Percentiles rank a stretch among this genome's conserved stretches.
phyloP scores from a whole-genome alignment of 1,139 yeast genomes.

The Yamadazyma aaseri region DNA sequence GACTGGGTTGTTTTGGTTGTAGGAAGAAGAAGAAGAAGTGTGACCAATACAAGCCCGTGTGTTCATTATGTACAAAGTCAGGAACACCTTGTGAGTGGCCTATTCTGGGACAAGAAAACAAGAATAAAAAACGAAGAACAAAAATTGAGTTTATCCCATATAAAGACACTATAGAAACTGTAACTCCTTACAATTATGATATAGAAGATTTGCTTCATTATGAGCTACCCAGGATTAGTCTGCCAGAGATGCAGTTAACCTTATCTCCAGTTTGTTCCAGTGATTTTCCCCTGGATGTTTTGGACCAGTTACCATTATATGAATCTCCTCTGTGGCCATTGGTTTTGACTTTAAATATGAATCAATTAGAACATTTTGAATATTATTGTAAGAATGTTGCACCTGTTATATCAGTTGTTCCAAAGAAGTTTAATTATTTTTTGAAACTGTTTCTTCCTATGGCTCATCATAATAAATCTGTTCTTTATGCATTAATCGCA shows the following conservation, averaged over 20 bases:
- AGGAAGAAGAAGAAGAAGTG: conserved; percentile 23
- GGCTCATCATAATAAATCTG: conserved; percentile 27
- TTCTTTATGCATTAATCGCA: conserved; percentile 26
- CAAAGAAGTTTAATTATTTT: conserved; percentile 29
- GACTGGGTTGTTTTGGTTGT: conserved; percentile 18
- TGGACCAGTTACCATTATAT: conserved; percentile 2
- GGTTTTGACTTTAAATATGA: conserved; percentile 16
- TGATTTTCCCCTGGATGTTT: neutral
- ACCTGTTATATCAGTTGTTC: conserved; percentile 28
- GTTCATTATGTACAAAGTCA: conserved; percentile 19
- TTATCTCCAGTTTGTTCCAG: neutral
- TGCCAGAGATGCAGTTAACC: too few species aligned
- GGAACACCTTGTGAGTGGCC: conserved; percentile 11
- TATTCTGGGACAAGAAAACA: conserved; percentile 6
- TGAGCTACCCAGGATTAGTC: neutral
- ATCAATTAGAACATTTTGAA: conserved; percentile 24
- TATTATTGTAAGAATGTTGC: conserved; percentile 27
- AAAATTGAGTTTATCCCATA: conserved; percentile 4
- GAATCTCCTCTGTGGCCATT: conserved; percentile 12
- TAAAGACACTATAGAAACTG: neutral
- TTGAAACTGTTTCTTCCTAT: conserved; percentile 30
- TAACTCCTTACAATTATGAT: neutral
- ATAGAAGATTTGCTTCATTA: neutral
- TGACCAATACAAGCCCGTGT: conserved; percentile 22
- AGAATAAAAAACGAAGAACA: conserved; percentile 3